These are phyloP conservation scores for Cetraspora pellucida DNA, from an alignment of 192 early-diverging fungal species.

Conservation along the genomic window DNA sequence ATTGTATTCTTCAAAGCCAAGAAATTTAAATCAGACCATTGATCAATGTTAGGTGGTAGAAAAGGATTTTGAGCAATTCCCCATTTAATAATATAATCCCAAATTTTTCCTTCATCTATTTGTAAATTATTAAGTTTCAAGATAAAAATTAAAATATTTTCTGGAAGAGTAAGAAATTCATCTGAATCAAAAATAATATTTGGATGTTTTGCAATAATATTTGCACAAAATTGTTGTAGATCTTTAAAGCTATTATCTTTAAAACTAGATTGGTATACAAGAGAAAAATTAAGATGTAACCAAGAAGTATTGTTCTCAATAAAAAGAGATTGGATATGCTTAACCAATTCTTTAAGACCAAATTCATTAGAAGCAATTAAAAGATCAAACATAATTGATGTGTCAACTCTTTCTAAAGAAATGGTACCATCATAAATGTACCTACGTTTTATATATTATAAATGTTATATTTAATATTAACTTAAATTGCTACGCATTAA, in stretches of 20 bases:
- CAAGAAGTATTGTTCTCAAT: slow-evolving; percentile 19
- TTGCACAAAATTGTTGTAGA: slow-evolving; percentile 5
- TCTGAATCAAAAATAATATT: slow-evolving; percentile 1
- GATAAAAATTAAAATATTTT: slow-evolving; percentile 10
- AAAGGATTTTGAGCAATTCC: slow-evolving; percentile 14
- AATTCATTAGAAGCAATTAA: slow-evolving; percentile 15
- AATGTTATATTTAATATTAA: background rate
- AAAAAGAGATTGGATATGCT: background rate
- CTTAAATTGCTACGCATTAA: background rate
- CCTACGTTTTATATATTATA: background rate
- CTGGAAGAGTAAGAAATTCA: background rate
- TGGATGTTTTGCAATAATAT: slow-evolving; percentile 7
- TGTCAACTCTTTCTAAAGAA: background rate
- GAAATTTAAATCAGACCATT: background rate
- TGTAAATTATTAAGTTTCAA: slow-evolving; percentile 22
- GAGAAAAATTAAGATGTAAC: slow-evolving; percentile 7
- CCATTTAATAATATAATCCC: slow-evolving; percentile 24
- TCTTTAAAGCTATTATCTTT: background rate
- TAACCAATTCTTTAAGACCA: slow-evolving; percentile 11
- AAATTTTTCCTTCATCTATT: slow-evolving; percentile 19
- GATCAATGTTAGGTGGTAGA: background rate
- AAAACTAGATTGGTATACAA: background rate
- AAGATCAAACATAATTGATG: background rate
- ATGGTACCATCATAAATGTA: slow-evolving; percentile 22
- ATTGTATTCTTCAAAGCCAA: background rate